Conservation (phyloP, 1,284 basidiomycete species). For the Marasmius oreades region DNA sequence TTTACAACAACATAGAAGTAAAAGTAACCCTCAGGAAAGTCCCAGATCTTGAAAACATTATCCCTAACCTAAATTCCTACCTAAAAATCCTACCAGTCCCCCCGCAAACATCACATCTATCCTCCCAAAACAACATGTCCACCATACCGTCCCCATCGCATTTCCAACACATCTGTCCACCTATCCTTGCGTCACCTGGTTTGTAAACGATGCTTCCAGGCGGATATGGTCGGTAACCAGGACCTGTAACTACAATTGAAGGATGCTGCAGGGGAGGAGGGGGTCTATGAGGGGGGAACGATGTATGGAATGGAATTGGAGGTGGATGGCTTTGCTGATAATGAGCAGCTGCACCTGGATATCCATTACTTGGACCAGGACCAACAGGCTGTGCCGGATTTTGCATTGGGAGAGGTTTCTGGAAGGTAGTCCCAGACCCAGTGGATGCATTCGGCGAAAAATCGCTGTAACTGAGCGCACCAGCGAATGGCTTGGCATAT, state of each 20-base stretch:
- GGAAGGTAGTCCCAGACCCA: constrained; percentile 26
- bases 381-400: constrained; percentile 15
- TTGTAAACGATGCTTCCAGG: constrained; percentile 44
- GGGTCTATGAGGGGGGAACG: neutral
- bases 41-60: too few species aligned
- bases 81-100: constrained; percentile 57
- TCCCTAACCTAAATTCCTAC: too few species aligned
- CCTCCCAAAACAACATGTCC: constrained; percentile 47
- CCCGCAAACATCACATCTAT: constrained; percentile 45
- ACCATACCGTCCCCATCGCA: constrained; percentile 59
- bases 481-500: constrained; percentile 55
- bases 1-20: too few species aligned
- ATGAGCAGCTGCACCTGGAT: constrained; percentile 8
- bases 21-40: too few species aligned
- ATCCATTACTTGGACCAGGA: neutral
- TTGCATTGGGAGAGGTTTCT: constrained; percentile 13
- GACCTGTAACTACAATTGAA: neutral
- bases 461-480: constrained; percentile 48
- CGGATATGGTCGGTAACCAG: constrained; percentile 23
- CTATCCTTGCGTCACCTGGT: constrained; percentile 69
- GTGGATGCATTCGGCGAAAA: constrained; percentile 9
- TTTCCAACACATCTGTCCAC: constrained; percentile 60
- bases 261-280: constrained; percentile 3
- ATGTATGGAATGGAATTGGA: constrained; percentile 9
- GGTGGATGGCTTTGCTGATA: constrained; percentile 17